These are phyloP conservation scores for Volvox carteri DNA, from an alignment of 163 green algal species.

Conservation along the genomic window DNA sequence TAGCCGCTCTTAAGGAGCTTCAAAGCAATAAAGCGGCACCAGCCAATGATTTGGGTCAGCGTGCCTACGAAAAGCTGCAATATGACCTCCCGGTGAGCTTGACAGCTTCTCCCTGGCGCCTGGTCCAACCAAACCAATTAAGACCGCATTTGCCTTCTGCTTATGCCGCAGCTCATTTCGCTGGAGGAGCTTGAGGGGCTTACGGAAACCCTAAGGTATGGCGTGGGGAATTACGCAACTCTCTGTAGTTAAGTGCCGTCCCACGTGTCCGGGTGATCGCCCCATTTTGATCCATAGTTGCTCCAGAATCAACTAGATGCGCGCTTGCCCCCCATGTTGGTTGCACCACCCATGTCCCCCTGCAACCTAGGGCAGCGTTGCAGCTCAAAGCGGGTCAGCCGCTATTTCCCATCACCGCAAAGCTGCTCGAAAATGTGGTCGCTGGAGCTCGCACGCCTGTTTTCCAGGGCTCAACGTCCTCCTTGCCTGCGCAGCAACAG, in stretches of 20 bases:
- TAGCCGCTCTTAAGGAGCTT: conserved; percentile 39
- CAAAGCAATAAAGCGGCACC: background rate
- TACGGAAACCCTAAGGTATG: conserved; percentile 20
- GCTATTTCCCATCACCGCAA: conserved; percentile 52
- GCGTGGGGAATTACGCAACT: no score
- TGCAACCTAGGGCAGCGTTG: conserved; percentile 55
- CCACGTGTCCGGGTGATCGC: no score
- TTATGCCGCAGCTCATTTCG: conserved; percentile 14
- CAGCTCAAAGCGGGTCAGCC: conserved; percentile 59
- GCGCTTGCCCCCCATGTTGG: no score
- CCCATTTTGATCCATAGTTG: no score
- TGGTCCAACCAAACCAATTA: background rate
- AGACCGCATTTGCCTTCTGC: background rate
- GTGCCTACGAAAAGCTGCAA: conserved; percentile 43
- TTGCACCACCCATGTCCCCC: no score
- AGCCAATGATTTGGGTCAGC: conserved; percentile 5
- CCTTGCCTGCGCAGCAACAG: background rate
- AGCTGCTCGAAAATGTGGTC: conserved; percentile 61
- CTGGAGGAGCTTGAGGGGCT: conserved; percentile 29
- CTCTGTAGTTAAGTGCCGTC: no score
- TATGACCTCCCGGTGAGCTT: conserved; percentile 55
- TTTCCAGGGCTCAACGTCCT: background rate
- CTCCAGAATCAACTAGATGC: no score
- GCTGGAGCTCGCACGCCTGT: conserved; percentile 13
- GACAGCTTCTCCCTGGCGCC: background rate